Conservation (phyloP, 1,284 basidiomycete genomes). For the Naganishia cerealis region DNA sequence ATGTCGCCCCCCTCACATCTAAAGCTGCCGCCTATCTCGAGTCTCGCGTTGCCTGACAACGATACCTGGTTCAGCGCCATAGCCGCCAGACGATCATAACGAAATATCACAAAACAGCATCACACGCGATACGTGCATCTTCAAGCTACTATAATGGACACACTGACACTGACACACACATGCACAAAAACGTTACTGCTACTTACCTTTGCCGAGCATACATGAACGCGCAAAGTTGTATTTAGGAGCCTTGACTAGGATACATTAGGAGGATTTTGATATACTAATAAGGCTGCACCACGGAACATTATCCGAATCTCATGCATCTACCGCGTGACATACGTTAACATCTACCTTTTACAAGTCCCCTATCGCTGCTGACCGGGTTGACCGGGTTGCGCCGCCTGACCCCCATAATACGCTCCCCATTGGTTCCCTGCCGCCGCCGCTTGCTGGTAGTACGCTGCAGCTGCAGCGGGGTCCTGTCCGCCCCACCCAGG, state of each 20-base stretch:
- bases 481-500: conserved; percentile 17
- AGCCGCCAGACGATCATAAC: conserved; percentile 3
- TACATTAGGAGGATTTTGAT: too few relatives aligned
- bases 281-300: too few relatives aligned
- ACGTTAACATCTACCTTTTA: background rate
- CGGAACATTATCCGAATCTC: background rate
- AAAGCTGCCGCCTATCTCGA: conserved; percentile 25
- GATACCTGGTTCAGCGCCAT: conserved; percentile 12
- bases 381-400: background rate
- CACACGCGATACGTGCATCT: background rate
- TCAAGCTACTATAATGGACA: background rate
- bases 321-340: background rate
- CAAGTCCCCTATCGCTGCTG: conserved; percentile 5
- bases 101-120: background rate
- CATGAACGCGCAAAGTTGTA: background rate
- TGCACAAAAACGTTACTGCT: background rate
- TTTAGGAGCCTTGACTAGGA: background rate
- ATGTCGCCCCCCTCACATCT: conserved; percentile 10
- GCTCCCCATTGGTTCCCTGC: conserved; percentile 33
- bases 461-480: conserved; percentile 22
- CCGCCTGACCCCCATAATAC: conserved; percentile 34
- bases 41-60: conserved; percentile 13
- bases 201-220: conserved; percentile 2
- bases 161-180: background rate
- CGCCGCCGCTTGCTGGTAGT: conserved; percentile 23